Percentiles rank a stretch among this genome's conserved stretches.
These are phyloP conservation scores for Pluteus cervinus DNA, from an alignment of 768 basidiomycete species.

Conservation along the genomic window DNA sequence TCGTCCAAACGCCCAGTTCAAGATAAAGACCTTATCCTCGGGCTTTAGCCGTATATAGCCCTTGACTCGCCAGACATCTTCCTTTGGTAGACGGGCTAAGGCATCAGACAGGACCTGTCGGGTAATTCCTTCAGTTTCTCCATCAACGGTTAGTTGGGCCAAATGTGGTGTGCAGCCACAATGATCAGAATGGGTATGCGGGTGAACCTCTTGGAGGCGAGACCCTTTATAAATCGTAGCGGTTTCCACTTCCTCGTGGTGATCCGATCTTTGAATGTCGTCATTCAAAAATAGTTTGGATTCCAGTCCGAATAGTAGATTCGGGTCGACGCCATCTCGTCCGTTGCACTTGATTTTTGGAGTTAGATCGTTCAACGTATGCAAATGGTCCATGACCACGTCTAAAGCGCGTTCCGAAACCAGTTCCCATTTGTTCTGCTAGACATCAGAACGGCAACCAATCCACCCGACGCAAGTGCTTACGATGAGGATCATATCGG, in stretches of 20 bases:
- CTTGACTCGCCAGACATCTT: constrained; percentile 77
- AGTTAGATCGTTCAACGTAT: constrained; percentile 85
- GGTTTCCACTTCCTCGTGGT: constrained; percentile 86
- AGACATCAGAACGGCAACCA: constrained; percentile 2
- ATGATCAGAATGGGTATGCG: constrained; percentile 10
- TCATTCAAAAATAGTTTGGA: constrained; percentile 61
- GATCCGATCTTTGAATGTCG: constrained; percentile 20
- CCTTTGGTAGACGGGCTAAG: constrained; percentile 53
- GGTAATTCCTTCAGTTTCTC: constrained; percentile 24
- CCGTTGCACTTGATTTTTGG: constrained; percentile 74
- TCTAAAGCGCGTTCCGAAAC: constrained; percentile 76
- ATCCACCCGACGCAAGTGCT: constrained; percentile 19
- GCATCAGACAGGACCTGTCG: constrained; percentile 35
- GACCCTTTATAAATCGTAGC: constrained; percentile 52
- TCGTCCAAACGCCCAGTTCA: constrained; percentile 95
- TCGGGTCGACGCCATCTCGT: constrained; percentile 63
- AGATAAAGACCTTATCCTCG: constrained; percentile 37
- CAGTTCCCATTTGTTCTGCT: constrained; percentile 87
- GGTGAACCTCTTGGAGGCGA: constrained; percentile 13
- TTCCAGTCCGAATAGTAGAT: constrained; percentile 84
- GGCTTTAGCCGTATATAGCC: constrained; percentile 64
- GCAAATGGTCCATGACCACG: constrained; percentile 77
- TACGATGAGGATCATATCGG: constrained; percentile 84
- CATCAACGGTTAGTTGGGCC: neutral
- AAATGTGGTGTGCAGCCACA: constrained; percentile 3